Percentiles rank a stretch among this genome's conserved stretches.
These are phyloP conservation scores for Rhizomucor pusillus DNA, from an alignment of 371 early-diverging fungal genomes.

Conservation along the genomic window DNA sequence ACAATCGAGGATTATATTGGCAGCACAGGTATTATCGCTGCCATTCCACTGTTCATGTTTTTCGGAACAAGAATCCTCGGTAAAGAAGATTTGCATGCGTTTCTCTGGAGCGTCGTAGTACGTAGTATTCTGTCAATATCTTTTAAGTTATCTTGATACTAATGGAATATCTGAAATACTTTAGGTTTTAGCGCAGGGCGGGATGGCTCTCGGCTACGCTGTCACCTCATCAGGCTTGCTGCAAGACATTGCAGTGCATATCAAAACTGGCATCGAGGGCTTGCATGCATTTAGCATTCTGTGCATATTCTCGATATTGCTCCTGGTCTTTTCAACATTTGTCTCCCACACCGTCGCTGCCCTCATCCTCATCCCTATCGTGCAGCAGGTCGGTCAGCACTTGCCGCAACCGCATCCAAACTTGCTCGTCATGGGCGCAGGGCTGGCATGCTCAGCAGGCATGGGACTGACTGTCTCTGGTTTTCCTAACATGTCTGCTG, in stretches of 20 bases:
- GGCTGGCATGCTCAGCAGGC: slow-evolving; percentile 35
- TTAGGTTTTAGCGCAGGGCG: slow-evolving; percentile 83
- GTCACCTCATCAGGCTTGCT: slow-evolving; percentile 88
- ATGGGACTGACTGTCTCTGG: slow-evolving; percentile 29
- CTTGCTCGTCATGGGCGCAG: slow-evolving; percentile 78
- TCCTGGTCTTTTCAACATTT: slow-evolving; percentile 82
- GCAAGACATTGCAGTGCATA: slow-evolving; percentile 63
- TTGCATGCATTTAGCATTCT: slow-evolving; percentile 61
- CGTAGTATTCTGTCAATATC: slow-evolving; percentile 32
- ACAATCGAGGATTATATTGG: slow-evolving; percentile 71
- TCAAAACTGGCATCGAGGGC: slow-evolving; percentile 61
- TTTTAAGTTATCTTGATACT: slow-evolving; percentile 60
- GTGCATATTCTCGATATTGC: slow-evolving; percentile 58
- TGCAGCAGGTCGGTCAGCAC: slow-evolving; percentile 65
- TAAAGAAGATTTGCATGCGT: slow-evolving; percentile 92
- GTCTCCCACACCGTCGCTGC: slow-evolving; percentile 93
- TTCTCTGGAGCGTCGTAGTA: slow-evolving; percentile 88
- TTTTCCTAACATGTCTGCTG: slow-evolving; percentile 91
- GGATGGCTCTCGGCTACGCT: slow-evolving; percentile 84
- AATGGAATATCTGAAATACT: background rate
- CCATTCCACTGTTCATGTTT: slow-evolving; percentile 85
- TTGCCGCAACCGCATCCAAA: slow-evolving; percentile 77
- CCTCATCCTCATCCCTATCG: slow-evolving; percentile 75
- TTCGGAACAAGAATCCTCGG: slow-evolving; percentile 83
- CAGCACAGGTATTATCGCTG: slow-evolving; percentile 89